phyloP scores from a whole-genome alignment of 2,329 filamentous ascomycete species.

The Fusarium sacchari region DNA sequence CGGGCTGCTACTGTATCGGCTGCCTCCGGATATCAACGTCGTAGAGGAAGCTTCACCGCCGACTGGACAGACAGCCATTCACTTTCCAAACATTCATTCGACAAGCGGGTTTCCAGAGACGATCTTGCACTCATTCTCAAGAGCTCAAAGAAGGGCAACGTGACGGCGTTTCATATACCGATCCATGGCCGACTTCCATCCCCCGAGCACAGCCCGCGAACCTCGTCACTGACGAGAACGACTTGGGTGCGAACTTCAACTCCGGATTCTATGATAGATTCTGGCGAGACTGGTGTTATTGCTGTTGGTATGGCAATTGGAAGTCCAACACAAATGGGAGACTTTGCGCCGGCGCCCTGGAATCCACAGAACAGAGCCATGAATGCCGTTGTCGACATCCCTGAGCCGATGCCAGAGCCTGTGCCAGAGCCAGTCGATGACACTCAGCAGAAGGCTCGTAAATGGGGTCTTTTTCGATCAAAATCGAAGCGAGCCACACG shows the following conservation, averaged over 20 bases:
- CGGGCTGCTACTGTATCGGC: slow-evolving; percentile 41
- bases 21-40: slow-evolving; percentile 32
- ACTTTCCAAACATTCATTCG: slow-evolving; percentile 33
- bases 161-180: slow-evolving; percentile 54
- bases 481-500: slow-evolving; percentile 47
- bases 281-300: slow-evolving; percentile 43
- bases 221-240: slow-evolving; percentile 42
- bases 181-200: slow-evolving; percentile 56
- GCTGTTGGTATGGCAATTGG: slow-evolving; percentile 80
- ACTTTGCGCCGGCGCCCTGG: slow-evolving; percentile 40
- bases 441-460: slow-evolving; percentile 61
- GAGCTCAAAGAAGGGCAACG: slow-evolving; percentile 45
- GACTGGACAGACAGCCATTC: slow-evolving; percentile 31
- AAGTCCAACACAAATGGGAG: slow-evolving; percentile 66
- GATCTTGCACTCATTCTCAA: slow-evolving; percentile 50
- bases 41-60: slow-evolving; percentile 39
- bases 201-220: slow-evolving; percentile 54
- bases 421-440: slow-evolving; percentile 29
- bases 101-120: slow-evolving; percentile 58
- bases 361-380: slow-evolving; percentile 44
- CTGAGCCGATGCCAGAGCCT: slow-evolving; percentile 26
- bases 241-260: slow-evolving; percentile 54
- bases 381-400: slow-evolving; percentile 34
- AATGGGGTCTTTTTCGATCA: slow-evolving; percentile 68
- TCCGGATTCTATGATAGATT: slow-evolving; percentile 55